Percentiles rank a stretch among this genome's conserved stretches.
phyloP scores from a whole-genome alignment of 1,139 yeast species.

The Williopsis jadinii region DNA sequence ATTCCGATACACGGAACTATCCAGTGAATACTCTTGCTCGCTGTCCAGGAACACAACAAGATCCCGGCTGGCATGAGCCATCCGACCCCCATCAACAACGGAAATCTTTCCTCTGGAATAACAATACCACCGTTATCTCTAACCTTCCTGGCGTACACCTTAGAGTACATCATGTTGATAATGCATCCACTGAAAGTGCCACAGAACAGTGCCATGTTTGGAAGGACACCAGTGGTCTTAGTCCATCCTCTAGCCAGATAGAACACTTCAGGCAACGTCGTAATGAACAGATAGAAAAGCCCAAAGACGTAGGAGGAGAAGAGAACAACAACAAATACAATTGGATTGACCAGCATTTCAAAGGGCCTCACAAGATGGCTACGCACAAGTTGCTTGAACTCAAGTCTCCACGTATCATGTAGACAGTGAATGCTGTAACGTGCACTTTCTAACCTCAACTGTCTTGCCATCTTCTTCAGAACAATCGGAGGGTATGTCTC shows the following conservation, averaged over 20 bases:
- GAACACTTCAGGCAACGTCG: constrained; percentile 32
- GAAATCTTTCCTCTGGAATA: constrained; percentile 50
- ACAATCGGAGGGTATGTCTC: constrained; percentile 35
- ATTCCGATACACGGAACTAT: constrained; percentile 60
- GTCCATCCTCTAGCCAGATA: constrained; percentile 29
- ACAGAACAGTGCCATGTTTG: constrained; percentile 48
- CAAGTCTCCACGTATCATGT: constrained; percentile 36
- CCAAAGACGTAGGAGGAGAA: constrained; percentile 44
- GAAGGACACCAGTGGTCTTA: constrained; percentile 42
- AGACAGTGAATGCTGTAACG: constrained; percentile 32
- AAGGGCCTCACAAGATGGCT: constrained; percentile 37
- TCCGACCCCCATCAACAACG: constrained; percentile 36
- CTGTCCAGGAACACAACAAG: constrained; percentile 64
- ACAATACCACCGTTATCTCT: constrained; percentile 29
- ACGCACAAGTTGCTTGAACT: constrained; percentile 30
- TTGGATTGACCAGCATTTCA: constrained; percentile 38
- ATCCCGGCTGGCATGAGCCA: constrained; percentile 58
- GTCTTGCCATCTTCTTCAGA: constrained; percentile 28
- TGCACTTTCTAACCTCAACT: constrained; percentile 29
- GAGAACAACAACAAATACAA: constrained; percentile 33
- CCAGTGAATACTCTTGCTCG: constrained; percentile 48
- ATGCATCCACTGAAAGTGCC: constrained; percentile 49
- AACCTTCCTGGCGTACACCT: constrained; percentile 26
- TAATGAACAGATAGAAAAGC: constrained; percentile 33
- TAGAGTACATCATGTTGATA: constrained; percentile 29